Conservation (phyloP, 257 asterid species). For the Misopates orontium region DNA sequence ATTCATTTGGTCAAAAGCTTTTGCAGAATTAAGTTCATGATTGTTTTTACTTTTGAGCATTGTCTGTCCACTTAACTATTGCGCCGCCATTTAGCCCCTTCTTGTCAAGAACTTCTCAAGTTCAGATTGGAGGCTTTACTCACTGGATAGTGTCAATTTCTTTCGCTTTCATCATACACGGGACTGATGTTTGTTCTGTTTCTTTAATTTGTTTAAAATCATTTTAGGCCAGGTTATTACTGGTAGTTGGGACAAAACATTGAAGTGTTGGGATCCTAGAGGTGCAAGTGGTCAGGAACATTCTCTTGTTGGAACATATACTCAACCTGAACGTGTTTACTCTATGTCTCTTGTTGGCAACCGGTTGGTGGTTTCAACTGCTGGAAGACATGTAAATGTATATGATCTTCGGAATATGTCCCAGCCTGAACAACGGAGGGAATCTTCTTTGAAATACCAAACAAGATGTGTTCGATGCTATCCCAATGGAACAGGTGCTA, state of each 20-base stretch:
- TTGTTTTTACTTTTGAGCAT: too few relatives aligned
- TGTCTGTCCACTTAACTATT: too few relatives aligned
- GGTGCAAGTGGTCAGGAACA: constrained; percentile 95
- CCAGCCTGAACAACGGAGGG: constrained; percentile 93
- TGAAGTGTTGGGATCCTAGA: constrained; percentile 99
- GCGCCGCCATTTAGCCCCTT: too few relatives aligned
- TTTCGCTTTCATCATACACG: not conserved
- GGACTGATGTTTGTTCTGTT: not conserved
- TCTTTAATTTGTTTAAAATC: constrained; percentile 4
- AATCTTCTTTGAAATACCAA: constrained; percentile 91
- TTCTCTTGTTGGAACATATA: constrained; percentile 74
- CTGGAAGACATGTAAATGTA: constrained; percentile 94
- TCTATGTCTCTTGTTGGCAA: constrained; percentile 88
- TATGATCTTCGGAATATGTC: constrained; percentile 93
- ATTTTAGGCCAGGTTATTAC: constrained; percentile 90
- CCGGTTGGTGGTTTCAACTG: constrained; percentile 91
- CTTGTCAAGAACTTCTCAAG: too few relatives aligned
- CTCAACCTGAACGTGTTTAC: constrained; percentile 97
- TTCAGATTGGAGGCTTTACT: too few relatives aligned
- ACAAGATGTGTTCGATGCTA: constrained; percentile 92
- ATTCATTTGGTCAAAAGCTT: too few relatives aligned
- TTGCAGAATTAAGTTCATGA: too few relatives aligned
- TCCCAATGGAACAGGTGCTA: constrained; percentile 91
- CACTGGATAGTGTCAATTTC: too few relatives aligned
- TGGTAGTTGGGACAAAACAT: constrained; percentile 97